Conservation (phyloP, 345 rosid genomes). For the Citrus reticulata region DNA sequence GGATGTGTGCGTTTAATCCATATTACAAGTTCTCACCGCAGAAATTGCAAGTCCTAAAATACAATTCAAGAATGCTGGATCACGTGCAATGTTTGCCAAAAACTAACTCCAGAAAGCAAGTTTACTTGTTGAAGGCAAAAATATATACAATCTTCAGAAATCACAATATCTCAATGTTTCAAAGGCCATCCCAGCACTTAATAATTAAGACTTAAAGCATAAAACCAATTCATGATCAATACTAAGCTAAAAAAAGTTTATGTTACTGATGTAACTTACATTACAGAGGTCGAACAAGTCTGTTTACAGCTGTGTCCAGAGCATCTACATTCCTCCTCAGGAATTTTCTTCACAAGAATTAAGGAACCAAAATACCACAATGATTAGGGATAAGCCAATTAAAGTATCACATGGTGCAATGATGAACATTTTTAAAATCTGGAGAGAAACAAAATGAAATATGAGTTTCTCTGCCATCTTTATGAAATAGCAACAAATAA, state of each 20-base stretch:
- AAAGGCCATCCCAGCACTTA: background rate
- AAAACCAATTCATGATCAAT: background rate
- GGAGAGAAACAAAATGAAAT: no score
- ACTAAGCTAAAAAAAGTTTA: background rate
- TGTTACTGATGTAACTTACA: background rate
- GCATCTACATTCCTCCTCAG: slow-evolving; percentile 81
- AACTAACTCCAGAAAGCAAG: background rate
- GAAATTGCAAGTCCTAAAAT: no score
- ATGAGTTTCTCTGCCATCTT: background rate
- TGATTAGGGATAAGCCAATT: background rate
- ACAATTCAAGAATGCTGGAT: no score
- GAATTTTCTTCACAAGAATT: slow-evolving; percentile 49
- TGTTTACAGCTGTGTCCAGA: slow-evolving; percentile 76
- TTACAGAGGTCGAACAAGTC: slow-evolving; percentile 59
- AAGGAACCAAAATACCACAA: slow-evolving; percentile 34
- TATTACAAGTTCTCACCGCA: no score
- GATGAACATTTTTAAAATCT: background rate
- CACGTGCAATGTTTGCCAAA: background rate
- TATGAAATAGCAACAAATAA: background rate
- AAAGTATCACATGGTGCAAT: background rate
- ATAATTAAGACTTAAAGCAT: background rate
- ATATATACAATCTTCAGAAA: background rate
- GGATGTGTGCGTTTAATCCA: no score
- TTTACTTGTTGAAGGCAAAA: background rate
- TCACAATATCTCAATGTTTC: background rate